Evolutionary conservation across 148 eudicot genomes (phyloP).

Genomic region (Fagopyrum homotropicum): DNA sequence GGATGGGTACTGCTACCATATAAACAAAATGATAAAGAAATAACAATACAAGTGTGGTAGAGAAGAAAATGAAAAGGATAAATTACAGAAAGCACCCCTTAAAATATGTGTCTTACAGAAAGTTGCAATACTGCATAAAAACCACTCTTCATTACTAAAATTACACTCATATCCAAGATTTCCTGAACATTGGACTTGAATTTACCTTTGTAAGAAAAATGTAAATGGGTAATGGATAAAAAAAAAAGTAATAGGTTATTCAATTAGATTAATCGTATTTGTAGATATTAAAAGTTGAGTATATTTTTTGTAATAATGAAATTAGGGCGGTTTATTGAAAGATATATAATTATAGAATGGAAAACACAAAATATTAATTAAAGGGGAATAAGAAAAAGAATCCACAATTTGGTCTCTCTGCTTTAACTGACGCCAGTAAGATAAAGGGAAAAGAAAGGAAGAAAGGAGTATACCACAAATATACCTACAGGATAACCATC

Average conservation of each 20-base stretch:
- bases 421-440: conserved; percentile 61
- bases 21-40: not conserved
- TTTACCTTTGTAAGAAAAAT: too few species aligned
- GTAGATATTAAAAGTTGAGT: too few species aligned
- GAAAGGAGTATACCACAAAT: conserved; percentile 1
- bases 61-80: not conserved
- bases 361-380: conserved; percentile 15
- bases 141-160: not conserved
- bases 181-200: too few species aligned
- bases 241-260: too few species aligned
- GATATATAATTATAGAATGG: conserved; percentile 2
- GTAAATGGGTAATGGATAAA: too few species aligned
- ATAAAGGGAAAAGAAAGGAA: conserved; percentile 39
- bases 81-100: not conserved
- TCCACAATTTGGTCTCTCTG: conserved; percentile 33
- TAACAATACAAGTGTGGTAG: not conserved
- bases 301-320: not conserved
- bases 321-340: not conserved
- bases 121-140: too few species aligned
- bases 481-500: conserved; percentile 9
- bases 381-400: conserved; percentile 17
- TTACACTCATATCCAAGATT: not conserved
- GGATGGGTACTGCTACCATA: not conserved
- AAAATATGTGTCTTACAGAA: not conserved
- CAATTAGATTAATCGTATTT: too few species aligned